phyloP scores from a whole-genome alignment of 2,329 filamentous ascomycete species.

The Rutstroemia sp. region DNA sequence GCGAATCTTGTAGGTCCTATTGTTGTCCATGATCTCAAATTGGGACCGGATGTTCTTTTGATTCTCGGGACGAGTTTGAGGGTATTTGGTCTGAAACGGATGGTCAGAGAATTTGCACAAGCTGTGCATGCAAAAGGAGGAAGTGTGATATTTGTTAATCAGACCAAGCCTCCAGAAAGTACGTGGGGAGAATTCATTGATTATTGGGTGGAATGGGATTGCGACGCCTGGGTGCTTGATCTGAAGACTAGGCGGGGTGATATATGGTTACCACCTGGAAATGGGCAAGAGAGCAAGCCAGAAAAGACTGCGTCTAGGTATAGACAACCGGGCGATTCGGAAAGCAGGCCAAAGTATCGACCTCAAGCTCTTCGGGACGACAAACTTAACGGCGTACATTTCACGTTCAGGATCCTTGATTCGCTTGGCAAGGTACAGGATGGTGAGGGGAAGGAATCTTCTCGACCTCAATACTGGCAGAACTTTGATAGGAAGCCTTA shows the following conservation, averaged over 20 bases:
- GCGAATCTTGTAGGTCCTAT: constrained; percentile 62
- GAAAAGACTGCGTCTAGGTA: constrained; percentile 11
- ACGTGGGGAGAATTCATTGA: constrained; percentile 67
- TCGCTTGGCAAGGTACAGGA: constrained; percentile 18
- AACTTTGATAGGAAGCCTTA: not conserved
- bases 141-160: constrained; percentile 66
- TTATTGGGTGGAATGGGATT: constrained; percentile 70
- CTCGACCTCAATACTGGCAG: constrained; percentile 15
- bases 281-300: constrained; percentile 9
- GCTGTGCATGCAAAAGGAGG: constrained; percentile 58
- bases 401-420: constrained; percentile 27
- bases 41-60: constrained; percentile 59
- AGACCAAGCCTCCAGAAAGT: constrained; percentile 64
- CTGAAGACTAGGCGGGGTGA: constrained; percentile 33
- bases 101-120: constrained; percentile 65
- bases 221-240: constrained; percentile 64
- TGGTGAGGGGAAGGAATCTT: constrained; percentile 12
- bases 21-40: constrained; percentile 57
- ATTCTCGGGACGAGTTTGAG: constrained; percentile 65
- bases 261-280: constrained; percentile 27
- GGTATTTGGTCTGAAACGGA: constrained; percentile 63
- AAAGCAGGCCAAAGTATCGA: constrained; percentile 7
- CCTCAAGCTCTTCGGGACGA: constrained; percentile 24
- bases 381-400: constrained; percentile 24
- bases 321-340: not conserved